phyloP scores from a whole-genome alignment of 179 eudicot species.

The Beta lomatogona region DNA sequence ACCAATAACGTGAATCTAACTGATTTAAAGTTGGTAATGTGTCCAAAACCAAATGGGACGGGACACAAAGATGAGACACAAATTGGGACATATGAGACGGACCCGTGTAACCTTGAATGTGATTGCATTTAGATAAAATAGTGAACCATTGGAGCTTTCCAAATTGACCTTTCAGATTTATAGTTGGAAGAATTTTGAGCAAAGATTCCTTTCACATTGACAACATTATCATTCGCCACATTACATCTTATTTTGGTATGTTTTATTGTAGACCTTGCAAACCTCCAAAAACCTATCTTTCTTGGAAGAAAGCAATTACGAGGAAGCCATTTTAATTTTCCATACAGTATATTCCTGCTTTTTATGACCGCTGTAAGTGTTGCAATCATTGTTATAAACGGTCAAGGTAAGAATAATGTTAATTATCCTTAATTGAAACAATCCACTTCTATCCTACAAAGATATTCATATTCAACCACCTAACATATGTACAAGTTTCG shows the following conservation, averaged over 20 bases:
- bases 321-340: constrained; percentile 32
- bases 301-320: background rate
- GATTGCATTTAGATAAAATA: background rate
- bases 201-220: constrained; percentile 39
- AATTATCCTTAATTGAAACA: background rate
- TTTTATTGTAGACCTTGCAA: constrained; percentile 3
- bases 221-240: constrained; percentile 32
- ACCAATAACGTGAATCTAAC: background rate
- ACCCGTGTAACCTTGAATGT: background rate
- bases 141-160: background rate
- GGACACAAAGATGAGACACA: background rate
- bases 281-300: constrained; percentile 19
- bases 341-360: background rate
- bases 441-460: too few species aligned
- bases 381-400: background rate
- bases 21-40: background rate
- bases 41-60: background rate
- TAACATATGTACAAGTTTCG: too few species aligned
- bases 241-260: background rate
- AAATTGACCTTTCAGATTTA: background rate
- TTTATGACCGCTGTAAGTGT: background rate
- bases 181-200: constrained; percentile 1
- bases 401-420: background rate
- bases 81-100: background rate
- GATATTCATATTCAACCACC: too few species aligned